Percentiles rank a stretch among this genome's conserved stretches.
Evolutionary conservation across 306 rosid genomes (phyloP).

Genomic region (Sicyos edulis): DNA sequence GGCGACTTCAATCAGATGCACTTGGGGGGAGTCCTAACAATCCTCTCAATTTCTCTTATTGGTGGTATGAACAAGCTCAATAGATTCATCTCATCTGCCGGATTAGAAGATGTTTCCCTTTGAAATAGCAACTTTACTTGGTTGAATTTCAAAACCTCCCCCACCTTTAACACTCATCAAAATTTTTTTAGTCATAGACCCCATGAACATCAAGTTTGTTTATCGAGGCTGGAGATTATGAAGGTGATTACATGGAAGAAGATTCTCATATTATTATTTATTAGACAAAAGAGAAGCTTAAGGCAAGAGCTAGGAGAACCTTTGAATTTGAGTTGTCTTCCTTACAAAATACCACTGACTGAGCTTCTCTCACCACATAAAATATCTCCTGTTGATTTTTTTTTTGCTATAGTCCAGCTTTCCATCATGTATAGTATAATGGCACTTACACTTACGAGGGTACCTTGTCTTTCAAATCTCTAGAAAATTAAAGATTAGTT

Average conservation of each 20-base stretch:
- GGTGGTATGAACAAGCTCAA: too few relatives aligned
- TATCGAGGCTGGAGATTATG: slow-evolving; percentile 66
- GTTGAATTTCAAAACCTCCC: too few relatives aligned
- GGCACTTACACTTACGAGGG: slow-evolving; percentile 98
- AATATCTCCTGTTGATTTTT: slow-evolving; percentile 92
- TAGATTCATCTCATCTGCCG: too few relatives aligned
- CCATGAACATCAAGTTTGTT: too few relatives aligned
- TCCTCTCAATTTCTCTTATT: too few relatives aligned
- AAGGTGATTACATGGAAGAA: slow-evolving; percentile 91
- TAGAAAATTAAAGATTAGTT: slow-evolving; percentile 1
- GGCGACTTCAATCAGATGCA: too few relatives aligned
- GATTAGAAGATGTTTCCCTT: too few relatives aligned
- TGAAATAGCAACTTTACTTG: too few relatives aligned
- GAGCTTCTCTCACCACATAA: slow-evolving; percentile 88
- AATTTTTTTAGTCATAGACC: too few relatives aligned
- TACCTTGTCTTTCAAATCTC: slow-evolving; percentile 26
- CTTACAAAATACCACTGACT: slow-evolving; percentile 84
- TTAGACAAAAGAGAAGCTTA: slow-evolving; percentile 90
- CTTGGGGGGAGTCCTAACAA: too few relatives aligned
- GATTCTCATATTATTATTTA: slow-evolving; percentile 77
- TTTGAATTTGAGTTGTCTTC: slow-evolving; percentile 91
- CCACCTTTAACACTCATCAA: too few relatives aligned
- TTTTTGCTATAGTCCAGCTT: slow-evolving; percentile 95
- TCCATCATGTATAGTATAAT: slow-evolving; percentile 82
- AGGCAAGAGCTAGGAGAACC: slow-evolving; percentile 97